Evolutionary conservation across 1,139 yeast genomes (phyloP).

Genomic region (Saccharomyces uvarum): DNA sequence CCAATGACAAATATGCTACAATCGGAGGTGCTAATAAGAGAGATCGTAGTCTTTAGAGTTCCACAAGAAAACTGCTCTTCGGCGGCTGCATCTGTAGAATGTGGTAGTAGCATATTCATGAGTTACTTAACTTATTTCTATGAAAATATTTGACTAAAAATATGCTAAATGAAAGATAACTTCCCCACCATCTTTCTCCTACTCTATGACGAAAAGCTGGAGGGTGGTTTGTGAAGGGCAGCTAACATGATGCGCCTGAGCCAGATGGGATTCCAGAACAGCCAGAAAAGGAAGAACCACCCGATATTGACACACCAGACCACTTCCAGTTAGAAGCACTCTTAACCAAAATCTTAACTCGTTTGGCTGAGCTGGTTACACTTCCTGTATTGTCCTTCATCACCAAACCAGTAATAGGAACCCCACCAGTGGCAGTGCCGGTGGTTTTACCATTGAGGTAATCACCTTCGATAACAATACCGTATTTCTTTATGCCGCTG

Average conservation of each 20-base stretch:
- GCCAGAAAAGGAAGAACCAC: conserved; percentile 6
- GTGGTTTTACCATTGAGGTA: conserved; percentile 12
- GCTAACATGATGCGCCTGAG: not conserved
- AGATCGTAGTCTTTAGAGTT: too few relatives aligned
- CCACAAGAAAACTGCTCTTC: too few relatives aligned
- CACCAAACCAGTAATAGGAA: conserved; percentile 14
- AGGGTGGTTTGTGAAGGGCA: not conserved
- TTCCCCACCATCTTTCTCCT: too few relatives aligned
- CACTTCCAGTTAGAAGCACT: conserved; percentile 14
- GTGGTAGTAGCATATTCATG: too few relatives aligned
- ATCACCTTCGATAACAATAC: conserved; percentile 16
- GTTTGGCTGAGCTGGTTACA: not conserved
- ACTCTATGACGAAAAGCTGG: not conserved
- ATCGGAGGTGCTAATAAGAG: too few relatives aligned
- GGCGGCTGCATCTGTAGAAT: too few relatives aligned
- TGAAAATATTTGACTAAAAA: too few relatives aligned
- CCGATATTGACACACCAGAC: conserved; percentile 8
- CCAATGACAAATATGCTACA: too few relatives aligned
- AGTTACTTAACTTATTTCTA: too few relatives aligned
- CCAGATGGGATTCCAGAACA: conserved; percentile 15
- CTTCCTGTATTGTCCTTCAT: conserved; percentile 5
- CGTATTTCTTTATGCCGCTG: conserved; percentile 10
- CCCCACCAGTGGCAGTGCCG: conserved; percentile 14
- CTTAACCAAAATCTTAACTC: conserved; percentile 7
- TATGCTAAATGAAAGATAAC: too few relatives aligned